Conservation (phyloP, 176 grass and related monocot genomes). For the Paspalum notatum region DNA sequence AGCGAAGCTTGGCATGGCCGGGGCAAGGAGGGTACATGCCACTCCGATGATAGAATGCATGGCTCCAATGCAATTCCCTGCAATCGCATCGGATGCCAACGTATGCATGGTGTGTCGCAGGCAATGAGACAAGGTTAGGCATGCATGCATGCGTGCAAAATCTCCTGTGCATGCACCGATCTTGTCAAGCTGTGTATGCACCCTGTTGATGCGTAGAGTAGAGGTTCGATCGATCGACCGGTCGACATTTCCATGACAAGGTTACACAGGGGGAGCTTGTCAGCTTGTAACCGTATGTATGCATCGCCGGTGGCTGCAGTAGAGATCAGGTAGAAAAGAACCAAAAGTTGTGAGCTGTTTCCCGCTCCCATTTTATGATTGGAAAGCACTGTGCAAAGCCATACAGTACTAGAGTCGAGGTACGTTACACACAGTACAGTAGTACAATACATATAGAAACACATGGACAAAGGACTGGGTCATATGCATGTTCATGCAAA, state of each 20-base stretch:
- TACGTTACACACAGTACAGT: background rate
- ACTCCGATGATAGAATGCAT: conserved; percentile 33
- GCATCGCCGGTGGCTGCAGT: background rate
- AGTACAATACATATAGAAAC: background rate
- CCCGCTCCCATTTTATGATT: conserved; percentile 34
- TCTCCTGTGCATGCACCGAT: conserved; percentile 42
- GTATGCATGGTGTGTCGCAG: conserved; percentile 20
- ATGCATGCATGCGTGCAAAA: conserved; percentile 39
- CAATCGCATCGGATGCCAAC: conserved; percentile 39
- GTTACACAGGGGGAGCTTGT: conserved; percentile 20
- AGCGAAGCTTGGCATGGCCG: conserved; percentile 38
- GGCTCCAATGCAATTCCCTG: conserved; percentile 20
- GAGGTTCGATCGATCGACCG: background rate
- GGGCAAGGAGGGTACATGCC: conserved; percentile 40
- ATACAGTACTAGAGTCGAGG: background rate
- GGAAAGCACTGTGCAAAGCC: background rate
- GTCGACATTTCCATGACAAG: conserved; percentile 45
- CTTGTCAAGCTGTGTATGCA: conserved; percentile 47
- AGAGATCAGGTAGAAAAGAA: background rate
- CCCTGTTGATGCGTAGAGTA: conserved; percentile 27
- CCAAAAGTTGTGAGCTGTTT: conserved; percentile 52
- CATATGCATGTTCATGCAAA: background rate
- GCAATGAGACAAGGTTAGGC: conserved; percentile 60
- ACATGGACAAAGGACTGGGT: background rate
- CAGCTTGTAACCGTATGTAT: conserved; percentile 11